Evolutionary conservation across 2,329 filamentous ascomycete species (phyloP).

Genomic region (Aspergillus clavatus): DNA sequence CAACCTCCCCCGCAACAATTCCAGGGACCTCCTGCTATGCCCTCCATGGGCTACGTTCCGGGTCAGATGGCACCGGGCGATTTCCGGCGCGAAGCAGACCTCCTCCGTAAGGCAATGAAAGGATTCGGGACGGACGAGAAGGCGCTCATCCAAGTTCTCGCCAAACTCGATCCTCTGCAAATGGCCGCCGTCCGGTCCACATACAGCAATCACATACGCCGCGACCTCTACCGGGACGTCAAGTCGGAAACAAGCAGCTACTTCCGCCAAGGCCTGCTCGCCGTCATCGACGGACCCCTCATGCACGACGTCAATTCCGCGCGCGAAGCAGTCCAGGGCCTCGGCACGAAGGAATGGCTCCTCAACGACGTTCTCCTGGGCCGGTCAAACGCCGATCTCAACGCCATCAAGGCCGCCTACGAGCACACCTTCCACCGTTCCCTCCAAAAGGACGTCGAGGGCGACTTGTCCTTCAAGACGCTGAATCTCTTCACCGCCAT

Average conservation of each 20-base stretch:
- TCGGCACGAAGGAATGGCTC: constrained; percentile 79
- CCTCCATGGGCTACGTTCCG: constrained; percentile 70
- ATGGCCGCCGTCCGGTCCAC: constrained; percentile 63
- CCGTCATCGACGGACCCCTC: constrained; percentile 73
- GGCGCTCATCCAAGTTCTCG: constrained; percentile 63
- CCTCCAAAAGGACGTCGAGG: constrained; percentile 68
- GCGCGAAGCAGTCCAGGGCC: constrained; percentile 66
- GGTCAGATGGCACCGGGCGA: constrained; percentile 65
- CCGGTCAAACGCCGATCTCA: constrained; percentile 80
- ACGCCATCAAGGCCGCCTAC: constrained; percentile 79
- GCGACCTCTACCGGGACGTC: constrained; percentile 70
- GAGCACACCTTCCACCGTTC: constrained; percentile 59
- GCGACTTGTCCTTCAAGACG: constrained; percentile 81
- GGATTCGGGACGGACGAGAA: constrained; percentile 88
- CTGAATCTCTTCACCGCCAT: constrained; percentile 81
- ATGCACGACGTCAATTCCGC: constrained; percentile 68
- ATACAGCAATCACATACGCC: constrained; percentile 61
- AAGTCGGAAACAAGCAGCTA: constrained; percentile 71
- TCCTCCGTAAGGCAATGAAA: constrained; percentile 79
- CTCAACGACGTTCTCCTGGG: constrained; percentile 82
- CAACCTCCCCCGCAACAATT: constrained; percentile 22
- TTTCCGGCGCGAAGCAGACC: constrained; percentile 63
- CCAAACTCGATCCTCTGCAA: constrained; percentile 72
- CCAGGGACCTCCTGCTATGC: constrained; percentile 44
- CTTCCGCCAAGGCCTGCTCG: constrained; percentile 69